Evolutionary conservation across 495 filamentous ascomycete genomes (phyloP), one percentile per base, ranked within the genome.

Genomic region (Annulohypoxylon maeteangense): DNA sequence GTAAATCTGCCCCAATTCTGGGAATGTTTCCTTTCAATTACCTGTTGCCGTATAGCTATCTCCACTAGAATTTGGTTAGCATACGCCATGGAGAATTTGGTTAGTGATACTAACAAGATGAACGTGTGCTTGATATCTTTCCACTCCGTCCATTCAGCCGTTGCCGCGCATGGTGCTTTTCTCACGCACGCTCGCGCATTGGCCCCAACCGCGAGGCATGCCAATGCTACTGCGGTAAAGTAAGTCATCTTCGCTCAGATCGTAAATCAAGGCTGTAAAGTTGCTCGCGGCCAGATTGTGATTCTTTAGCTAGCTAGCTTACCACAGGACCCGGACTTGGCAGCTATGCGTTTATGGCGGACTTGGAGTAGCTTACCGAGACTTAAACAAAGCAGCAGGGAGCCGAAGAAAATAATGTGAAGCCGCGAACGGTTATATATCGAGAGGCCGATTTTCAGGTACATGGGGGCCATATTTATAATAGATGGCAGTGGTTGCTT

Each of bases 1-100:
- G 65, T n/a, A 4, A 31, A 27, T 56, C 50, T 23, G 4, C 38
- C 18, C 51, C 3, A 25, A 14, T 11, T 50, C 7, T 5, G 20
- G 22, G 8, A 3, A 8, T 18, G 6, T 22, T 10, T 11, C 18
- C 34, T 32, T 22, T 2, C 5, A 16, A 36, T 51, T 59, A 76
- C 76, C 76, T 65, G 74, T 84, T 68, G 83, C 78, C 23, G 83
- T 82, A 75, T 85, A 85, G 59, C 81, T 83, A 76, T 85, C 83
- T 65, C 88, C 88, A 65, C 85, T 86, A 62, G 53, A 47, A 42
- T n/a, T 45, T 23, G 0, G 42, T 73, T 44, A 71, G 51, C 57
- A 75, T 12, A 40, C 14, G 7, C 36, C 4, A 71, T 22, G 22
- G 25, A 54, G 6, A 45, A 34, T 8, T 56, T 40, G 36, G 2